These are phyloP conservation scores for Paradendryphiella salina DNA, from an alignment of 2,329 filamentous ascomycete genomes.

Conservation along the genomic window DNA sequence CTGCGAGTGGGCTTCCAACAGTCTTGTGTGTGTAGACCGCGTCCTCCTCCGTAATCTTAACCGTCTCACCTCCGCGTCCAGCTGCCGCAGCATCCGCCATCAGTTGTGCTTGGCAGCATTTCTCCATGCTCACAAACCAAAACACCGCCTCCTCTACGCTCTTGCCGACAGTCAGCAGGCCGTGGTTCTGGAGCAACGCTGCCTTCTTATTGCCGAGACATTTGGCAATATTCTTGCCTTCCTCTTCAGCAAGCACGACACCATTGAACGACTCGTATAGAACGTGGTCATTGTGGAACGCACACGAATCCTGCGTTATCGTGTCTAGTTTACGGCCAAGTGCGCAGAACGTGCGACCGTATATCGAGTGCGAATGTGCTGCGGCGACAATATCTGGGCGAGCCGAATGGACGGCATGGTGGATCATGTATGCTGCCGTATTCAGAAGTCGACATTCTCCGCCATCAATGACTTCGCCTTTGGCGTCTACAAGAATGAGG, in stretches of 20 bases:
- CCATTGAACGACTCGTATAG: slow-evolving; percentile 59
- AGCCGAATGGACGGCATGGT: slow-evolving; percentile 62
- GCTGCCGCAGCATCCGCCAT: slow-evolving; percentile 60
- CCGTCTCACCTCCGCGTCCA: slow-evolving; percentile 64
- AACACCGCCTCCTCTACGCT: slow-evolving; percentile 57
- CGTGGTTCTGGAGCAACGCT: slow-evolving; percentile 59
- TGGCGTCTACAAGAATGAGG: slow-evolving; percentile 66
- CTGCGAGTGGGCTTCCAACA: slow-evolving; percentile 63
- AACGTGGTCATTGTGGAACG: slow-evolving; percentile 58
- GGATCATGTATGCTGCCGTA: slow-evolving; percentile 62
- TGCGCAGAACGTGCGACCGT: slow-evolving; percentile 64
- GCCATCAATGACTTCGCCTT: slow-evolving; percentile 66
- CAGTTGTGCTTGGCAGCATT: slow-evolving; percentile 58
- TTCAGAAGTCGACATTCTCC: slow-evolving; percentile 50
- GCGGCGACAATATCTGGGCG: slow-evolving; percentile 63
- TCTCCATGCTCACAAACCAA: slow-evolving; percentile 59
- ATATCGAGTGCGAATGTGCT: slow-evolving; percentile 62
- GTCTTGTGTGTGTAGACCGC: slow-evolving; percentile 68
- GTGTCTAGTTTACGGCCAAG: slow-evolving; percentile 63
- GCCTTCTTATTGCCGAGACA: slow-evolving; percentile 56
- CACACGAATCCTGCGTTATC: slow-evolving; percentile 61
- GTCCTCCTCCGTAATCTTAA: slow-evolving; percentile 70
- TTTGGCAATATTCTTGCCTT: slow-evolving; percentile 57
- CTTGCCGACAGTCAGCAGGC: slow-evolving; percentile 55
- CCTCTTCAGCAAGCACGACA: slow-evolving; percentile 57